These are phyloP conservation scores for Insectozyma bohioensis DNA, from an alignment of 1,139 yeast species.

Conservation along the genomic window DNA sequence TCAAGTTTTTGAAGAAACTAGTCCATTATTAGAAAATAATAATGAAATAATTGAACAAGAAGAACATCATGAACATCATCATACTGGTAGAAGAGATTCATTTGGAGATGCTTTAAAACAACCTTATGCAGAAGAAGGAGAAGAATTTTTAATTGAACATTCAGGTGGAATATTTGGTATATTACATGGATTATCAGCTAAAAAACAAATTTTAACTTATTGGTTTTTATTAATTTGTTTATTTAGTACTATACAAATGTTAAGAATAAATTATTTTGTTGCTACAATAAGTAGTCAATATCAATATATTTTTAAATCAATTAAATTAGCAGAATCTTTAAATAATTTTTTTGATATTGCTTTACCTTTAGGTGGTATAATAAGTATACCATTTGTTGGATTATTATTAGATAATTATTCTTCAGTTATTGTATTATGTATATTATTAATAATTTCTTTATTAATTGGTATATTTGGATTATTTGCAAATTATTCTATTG, in stretches of 20 bases:
- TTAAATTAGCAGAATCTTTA: conserved; percentile 26
- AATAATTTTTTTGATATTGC: conserved; percentile 44
- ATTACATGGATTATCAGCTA: conserved; percentile 45
- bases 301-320: conserved; percentile 35
- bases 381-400: conserved; percentile 46
- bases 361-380: conserved; percentile 45
- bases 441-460: conserved; percentile 32
- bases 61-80: neutral
- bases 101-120: conserved; percentile 49
- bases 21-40: conserved; percentile 18
- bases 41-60: conserved; percentile 3
- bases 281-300: conserved; percentile 48
- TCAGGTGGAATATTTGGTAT: conserved; percentile 46
- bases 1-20: conserved; percentile 14
- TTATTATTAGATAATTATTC: conserved; percentile 38
- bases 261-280: conserved; percentile 46
- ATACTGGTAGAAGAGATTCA: conserved; percentile 36
- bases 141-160: conserved; percentile 30
- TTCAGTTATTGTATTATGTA: conserved; percentile 32
- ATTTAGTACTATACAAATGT: conserved; percentile 44
- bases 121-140: conserved; percentile 44
- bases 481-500: conserved; percentile 28
- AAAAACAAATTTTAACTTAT: conserved; percentile 38
- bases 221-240: conserved; percentile 44
- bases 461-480: conserved; percentile 40